Base-by-base conservation (phyloP, 2,329 filamentous ascomycete genomes). In the Neopestalotiopsis sp. region DNA sequence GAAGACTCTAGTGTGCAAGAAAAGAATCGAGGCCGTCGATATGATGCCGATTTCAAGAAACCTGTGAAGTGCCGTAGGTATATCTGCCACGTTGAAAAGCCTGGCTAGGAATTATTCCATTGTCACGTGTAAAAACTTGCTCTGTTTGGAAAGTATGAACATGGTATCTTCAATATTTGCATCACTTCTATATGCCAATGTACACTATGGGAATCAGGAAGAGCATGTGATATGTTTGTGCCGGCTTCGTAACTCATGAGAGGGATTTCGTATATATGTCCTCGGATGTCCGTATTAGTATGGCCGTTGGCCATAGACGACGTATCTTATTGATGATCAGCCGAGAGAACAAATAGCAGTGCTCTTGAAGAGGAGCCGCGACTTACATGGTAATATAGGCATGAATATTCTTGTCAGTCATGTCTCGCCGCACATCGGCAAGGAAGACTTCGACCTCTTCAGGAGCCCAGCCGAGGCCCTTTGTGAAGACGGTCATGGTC, bases 361-460 rank as follows among this genome's bases (percentile, higher is more conserved):
- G 40, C 30, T 17, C 10, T n/a, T 14, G 30, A 61, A 7, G n/a
- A 1, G 4, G 59, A 20, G 14, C 1, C 32, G 66, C 53, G 4
- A 74, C 76, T 74, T 57, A 76, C 76, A 75, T 73, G 12, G 74
- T 74, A 61, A 76, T 75, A 67, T 77, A 80, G 24, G 76, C 76
- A 56, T 80, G 78, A 56, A 80, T 79, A 30, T 73, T 73, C 45
- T 72, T 68, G 67, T 80, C 70, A 58, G 68, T 70, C 70, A 79
- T 68, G 64, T 79, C 77, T 58, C 74, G 76, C 61, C 76, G 72
- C 30, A 80, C 77, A 5, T 77, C 74, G 12, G 76, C 72, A 6
- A 80, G 73, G 40, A 80, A 69, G 5, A 75, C 49, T 69, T 80
- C 76, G 14, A 78, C 76, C 34, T 77, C 76, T 69, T 79, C 76